Evolutionary conservation across 2,329 filamentous ascomycete genomes (phyloP).

Genomic region (Chaetoscypha palmicola): DNA sequence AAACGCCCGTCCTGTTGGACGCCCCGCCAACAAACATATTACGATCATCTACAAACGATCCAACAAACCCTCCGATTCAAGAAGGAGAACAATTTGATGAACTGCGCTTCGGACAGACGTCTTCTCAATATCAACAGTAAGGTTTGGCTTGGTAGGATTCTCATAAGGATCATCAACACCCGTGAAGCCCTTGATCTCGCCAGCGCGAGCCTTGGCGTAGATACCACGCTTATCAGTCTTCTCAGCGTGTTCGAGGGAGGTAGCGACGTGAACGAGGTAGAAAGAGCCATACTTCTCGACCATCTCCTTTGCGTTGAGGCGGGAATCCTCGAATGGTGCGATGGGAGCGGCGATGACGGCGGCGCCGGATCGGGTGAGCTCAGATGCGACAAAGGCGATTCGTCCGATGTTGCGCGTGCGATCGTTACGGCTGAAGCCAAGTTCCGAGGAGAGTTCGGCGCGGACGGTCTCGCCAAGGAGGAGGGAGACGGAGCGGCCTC

Average conservation of each 20-base stretch:
- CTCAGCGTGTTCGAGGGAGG: conserved; percentile 85
- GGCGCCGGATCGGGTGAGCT: conserved; percentile 86
- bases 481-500: conserved; percentile 87
- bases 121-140: conserved; percentile 79
- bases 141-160: conserved; percentile 69
- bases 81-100: conserved; percentile 88
- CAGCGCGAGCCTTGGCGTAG: conserved; percentile 74
- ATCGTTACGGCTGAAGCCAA: conserved; percentile 90
- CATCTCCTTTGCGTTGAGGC: conserved; percentile 71
- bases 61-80: conserved; percentile 83
- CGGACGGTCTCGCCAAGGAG: conserved; percentile 94
- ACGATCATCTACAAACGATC: conserved; percentile 51
- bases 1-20: too few species aligned
- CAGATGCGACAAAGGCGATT: conserved; percentile 91
- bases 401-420: conserved; percentile 91
- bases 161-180: conserved; percentile 98
- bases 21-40: too few species aligned
- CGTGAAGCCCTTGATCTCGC: conserved; percentile 97
- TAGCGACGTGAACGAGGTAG: conserved; percentile 92
- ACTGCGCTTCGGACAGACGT: conserved; percentile 87
- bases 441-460: conserved; percentile 84
- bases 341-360: conserved; percentile 96
- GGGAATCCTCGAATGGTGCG: conserved; percentile 77
- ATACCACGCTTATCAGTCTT: conserved; percentile 91
- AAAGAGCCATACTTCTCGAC: conserved; percentile 86